phyloP scores from a whole-genome alignment of 257 asterid species.

The Asclepias syriaca region DNA sequence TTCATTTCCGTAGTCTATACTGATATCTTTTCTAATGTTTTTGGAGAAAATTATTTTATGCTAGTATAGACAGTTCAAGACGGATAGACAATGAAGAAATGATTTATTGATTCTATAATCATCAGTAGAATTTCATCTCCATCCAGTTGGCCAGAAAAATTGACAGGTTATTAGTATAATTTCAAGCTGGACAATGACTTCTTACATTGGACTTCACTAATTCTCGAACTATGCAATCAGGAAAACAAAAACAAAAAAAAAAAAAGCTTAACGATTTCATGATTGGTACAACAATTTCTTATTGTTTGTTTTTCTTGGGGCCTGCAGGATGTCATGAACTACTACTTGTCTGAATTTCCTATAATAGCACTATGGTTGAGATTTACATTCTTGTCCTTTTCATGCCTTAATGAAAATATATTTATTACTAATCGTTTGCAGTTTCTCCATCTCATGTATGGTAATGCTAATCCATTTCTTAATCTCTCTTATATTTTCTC shows the following conservation, averaged over 20 bases:
- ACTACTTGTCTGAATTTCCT: not conserved
- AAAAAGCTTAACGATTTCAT: not conserved
- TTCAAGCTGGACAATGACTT: slow-evolving; percentile 3
- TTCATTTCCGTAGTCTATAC: slow-evolving; percentile 15
- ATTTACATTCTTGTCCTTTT: not conserved
- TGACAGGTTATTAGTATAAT: not conserved
- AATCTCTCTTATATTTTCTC: not conserved
- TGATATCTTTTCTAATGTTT: not conserved
- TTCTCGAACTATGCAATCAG: not conserved
- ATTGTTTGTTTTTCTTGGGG: not conserved
- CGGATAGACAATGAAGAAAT: not conserved
- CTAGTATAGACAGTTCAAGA: not conserved
- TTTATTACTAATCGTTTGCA: not conserved
- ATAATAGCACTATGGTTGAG: not conserved
- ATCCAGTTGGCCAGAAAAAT: slow-evolving; percentile 1
- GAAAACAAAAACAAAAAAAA: no score
- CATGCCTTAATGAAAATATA: not conserved
- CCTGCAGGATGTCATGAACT: not conserved
- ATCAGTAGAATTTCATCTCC: not conserved
- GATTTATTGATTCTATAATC: not conserved
- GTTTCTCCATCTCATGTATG: not conserved
- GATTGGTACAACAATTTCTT: not conserved
- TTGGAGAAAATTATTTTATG: not conserved
- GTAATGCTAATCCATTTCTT: not conserved
- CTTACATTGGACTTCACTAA: not conserved